phyloP scores from a whole-genome alignment of 2,329 filamentous ascomycete species.

The Aspergillus fructus region DNA sequence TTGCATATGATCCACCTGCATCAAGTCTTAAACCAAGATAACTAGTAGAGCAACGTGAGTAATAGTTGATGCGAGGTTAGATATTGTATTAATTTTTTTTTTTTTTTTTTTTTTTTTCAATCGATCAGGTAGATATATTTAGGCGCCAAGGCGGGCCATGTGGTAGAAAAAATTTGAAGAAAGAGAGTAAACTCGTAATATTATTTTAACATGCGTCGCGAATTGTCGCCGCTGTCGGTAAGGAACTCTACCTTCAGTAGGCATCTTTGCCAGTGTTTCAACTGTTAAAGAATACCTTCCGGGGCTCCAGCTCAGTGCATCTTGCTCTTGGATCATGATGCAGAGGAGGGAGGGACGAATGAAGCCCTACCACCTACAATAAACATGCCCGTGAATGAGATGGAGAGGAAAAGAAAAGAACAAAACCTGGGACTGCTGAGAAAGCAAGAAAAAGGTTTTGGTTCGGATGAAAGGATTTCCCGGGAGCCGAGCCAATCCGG shows the following conservation, averaged over 20 bases:
- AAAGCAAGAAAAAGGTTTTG: constrained; percentile 20
- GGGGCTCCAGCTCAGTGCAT: constrained; percentile 66
- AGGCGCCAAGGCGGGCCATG: too few species aligned
- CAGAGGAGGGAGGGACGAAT: constrained; percentile 58
- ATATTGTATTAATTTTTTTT: too few species aligned
- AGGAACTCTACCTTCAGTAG: constrained; percentile 63
- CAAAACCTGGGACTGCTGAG: constrained; percentile 16
- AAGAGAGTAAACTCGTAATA: background rate
- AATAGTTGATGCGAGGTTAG: too few species aligned
- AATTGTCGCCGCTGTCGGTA: constrained; percentile 65
- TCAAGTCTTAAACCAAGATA: too few species aligned
- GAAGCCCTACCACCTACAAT: constrained; percentile 61
- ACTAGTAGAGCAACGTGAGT: too few species aligned
- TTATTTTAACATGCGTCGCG: background rate
- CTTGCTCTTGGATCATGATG: constrained; percentile 61
- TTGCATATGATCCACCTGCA: too few species aligned
- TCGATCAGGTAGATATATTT: too few species aligned
- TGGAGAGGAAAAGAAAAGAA: constrained; percentile 41
- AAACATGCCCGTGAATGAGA: constrained; percentile 61
- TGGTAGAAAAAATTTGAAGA: background rate
- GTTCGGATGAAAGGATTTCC: constrained; percentile 31
- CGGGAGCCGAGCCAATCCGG: constrained; percentile 39
- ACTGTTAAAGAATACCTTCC: constrained; percentile 42
- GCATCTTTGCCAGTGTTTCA: constrained; percentile 21
- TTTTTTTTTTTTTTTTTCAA: too few species aligned